Percentiles rank a stretch among this genome's conserved stretches.
phyloP scores from a whole-genome alignment of 1,139 yeast species.

The Sugiyamaella pinicola region DNA sequence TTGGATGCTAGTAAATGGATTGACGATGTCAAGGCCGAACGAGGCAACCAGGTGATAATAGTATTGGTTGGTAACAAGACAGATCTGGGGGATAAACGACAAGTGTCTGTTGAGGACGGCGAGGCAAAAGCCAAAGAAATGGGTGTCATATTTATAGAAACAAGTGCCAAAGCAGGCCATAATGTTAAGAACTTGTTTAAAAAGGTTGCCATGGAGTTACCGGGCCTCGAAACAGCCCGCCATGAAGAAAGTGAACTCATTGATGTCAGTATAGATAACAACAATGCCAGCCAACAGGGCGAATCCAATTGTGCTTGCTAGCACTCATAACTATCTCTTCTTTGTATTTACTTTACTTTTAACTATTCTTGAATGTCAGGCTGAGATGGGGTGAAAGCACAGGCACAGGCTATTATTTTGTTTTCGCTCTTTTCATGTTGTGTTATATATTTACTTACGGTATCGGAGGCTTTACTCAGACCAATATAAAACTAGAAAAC shows the following conservation, averaged over 20 bases:
- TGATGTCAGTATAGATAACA: constrained; percentile 57
- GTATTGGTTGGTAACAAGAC: constrained; percentile 82
- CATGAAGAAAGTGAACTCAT: constrained; percentile 46
- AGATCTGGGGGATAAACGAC: constrained; percentile 65
- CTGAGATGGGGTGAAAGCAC: too few species aligned
- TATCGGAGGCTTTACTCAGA: too few species aligned
- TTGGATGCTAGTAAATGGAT: constrained; percentile 76
- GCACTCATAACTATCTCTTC: neutral
- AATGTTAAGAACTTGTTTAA: constrained; percentile 88
- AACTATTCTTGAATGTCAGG: too few species aligned
- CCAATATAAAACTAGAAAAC: too few species aligned
- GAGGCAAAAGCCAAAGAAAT: constrained; percentile 74
- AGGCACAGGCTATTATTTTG: too few species aligned
- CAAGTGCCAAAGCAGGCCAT: constrained; percentile 93
- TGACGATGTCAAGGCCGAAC: constrained; percentile 77
- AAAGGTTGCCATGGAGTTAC: constrained; percentile 86
- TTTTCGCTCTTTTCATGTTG: too few species aligned
- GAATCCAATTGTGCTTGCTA: constrained; percentile 20
- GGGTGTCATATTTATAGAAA: constrained; percentile 84
- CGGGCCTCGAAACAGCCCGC: constrained; percentile 64
- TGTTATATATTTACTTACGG: too few species aligned
- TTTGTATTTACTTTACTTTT: too few species aligned
- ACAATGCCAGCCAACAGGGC: constrained; percentile 10
- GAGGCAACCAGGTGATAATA: constrained; percentile 68
- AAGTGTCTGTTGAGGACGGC: constrained; percentile 80